Conservation (phyloP, 2,329 filamentous ascomycete species). For the Hypoxylon sp. region DNA sequence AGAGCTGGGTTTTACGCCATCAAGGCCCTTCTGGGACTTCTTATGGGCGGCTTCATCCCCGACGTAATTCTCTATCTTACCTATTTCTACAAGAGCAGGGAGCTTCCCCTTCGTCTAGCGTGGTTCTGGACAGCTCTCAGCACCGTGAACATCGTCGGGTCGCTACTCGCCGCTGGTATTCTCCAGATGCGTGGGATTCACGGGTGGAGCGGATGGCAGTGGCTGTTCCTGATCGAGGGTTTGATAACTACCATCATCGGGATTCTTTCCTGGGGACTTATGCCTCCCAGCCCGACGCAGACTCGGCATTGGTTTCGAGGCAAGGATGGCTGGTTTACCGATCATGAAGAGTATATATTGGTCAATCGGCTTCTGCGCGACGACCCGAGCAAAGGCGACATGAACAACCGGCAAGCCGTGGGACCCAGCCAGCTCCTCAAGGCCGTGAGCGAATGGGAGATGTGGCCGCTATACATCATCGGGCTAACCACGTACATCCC, state of each 20-base stretch:
- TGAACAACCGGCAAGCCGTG: constrained; percentile 68
- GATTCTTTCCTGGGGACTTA: constrained; percentile 60
- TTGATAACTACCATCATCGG: constrained; percentile 58
- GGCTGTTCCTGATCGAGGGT: constrained; percentile 57
- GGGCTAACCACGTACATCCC: constrained; percentile 58
- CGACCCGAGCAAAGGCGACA: constrained; percentile 66
- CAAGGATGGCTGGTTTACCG: constrained; percentile 66
- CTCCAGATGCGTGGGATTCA: constrained; percentile 58
- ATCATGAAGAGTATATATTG: constrained; percentile 66
- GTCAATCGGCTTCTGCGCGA: constrained; percentile 68
- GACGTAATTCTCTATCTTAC: constrained; percentile 73
- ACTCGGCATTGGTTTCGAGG: constrained; percentile 63
- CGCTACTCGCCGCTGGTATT: constrained; percentile 63
- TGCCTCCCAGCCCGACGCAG: constrained; percentile 62
- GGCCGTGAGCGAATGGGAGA: constrained; percentile 60
- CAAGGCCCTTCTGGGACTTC: constrained; percentile 53
- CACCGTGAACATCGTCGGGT: constrained; percentile 61
- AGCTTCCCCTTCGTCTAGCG: constrained; percentile 72
- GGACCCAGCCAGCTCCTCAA: constrained; percentile 60
- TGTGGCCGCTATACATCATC: constrained; percentile 49
- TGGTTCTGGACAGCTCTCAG: constrained; percentile 76
- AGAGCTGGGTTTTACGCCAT: constrained; percentile 46
- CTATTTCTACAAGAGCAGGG: constrained; percentile 78
- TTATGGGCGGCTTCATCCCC: constrained; percentile 69
- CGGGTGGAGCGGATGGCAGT: constrained; percentile 62